Percentiles rank a stretch among this genome's conserved stretches.
phyloP scores from a whole-genome alignment of 495 filamentous ascomycete genomes.

The Penicillium verhagenii region DNA sequence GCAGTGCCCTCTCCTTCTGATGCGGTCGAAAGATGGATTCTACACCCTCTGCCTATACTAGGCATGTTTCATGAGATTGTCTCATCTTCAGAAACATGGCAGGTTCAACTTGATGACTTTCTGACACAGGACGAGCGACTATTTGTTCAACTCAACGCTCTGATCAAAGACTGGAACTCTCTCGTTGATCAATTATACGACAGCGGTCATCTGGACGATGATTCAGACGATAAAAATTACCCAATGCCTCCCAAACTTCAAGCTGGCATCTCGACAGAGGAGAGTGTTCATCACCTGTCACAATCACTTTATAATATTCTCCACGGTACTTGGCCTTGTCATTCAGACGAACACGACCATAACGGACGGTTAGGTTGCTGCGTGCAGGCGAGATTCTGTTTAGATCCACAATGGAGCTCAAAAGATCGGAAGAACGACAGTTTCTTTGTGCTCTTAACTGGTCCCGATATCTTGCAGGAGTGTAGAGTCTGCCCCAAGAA shows the following conservation, averaged over 20 bases:
- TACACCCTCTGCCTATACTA: too few relatives aligned
- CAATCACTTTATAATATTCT: background rate
- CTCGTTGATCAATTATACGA: too few relatives aligned
- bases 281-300: background rate
- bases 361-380: constrained; percentile 11
- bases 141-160: too few relatives aligned
- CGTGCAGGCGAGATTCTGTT: constrained; percentile 5
- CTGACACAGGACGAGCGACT: too few relatives aligned
- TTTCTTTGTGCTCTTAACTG: constrained; percentile 10
- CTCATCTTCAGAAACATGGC: too few relatives aligned
- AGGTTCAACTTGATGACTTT: too few relatives aligned
- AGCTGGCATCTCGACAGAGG: background rate
- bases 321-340: background rate
- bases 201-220: too few relatives aligned
- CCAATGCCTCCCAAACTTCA: background rate
- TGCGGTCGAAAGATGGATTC: too few relatives aligned
- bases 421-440: background rate
- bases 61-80: too few relatives aligned
- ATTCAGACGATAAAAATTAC: background rate
- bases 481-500: constrained; percentile 5
- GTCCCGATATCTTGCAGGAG: constrained; percentile 9
- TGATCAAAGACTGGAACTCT: too few relatives aligned
- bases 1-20: too few relatives aligned
- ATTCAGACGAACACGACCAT: background rate
- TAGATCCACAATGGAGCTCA: constrained; percentile 14